Base-by-base conservation (phyloP, 2,329 filamentous ascomycete genomes). In the Aspergillus eucalypticola region DNA sequence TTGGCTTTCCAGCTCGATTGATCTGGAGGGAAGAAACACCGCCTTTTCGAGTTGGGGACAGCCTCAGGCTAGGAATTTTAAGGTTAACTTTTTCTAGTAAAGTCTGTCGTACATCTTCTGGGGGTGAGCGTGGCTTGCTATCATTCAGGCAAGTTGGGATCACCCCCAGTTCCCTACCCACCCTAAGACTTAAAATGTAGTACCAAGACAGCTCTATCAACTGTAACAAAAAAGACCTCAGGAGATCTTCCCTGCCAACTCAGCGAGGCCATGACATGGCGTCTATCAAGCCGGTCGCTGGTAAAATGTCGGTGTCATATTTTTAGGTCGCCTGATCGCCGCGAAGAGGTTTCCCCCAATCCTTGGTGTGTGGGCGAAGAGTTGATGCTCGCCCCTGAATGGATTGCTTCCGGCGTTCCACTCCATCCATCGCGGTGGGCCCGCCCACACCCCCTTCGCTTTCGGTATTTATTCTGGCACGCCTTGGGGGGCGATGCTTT, bases 271-370 rank as follows among this genome's bases (percentile, higher is more conserved):
- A 27, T 35, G 53, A 46, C 39, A 19, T 32, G 41, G 52, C 35
- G 23, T 42, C 25, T 15, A 32, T 55, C n/a, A 17, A 50, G 8
- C 27, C n/a, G 46, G 46, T 17, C 46, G 46, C 15, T 29, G 46
- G 15, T 17, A 27, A 50, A 50, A 50, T 32, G 46, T 50, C 46
- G 25, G 41, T 44, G 39, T 44, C 53, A 32, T 54, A 54, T 46
- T 55, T 55, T 55, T 55, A 55, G 53, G 53, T 55, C 53, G 53
- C 39, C 53, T 55, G 53, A 55, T 55, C 53, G 53, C 29, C 53
- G 39, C 53, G 53, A 42, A 46, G 53, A 55, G 53, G 53, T 32
- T 55, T 55, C 35, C 53, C 42, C 39, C 39, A 35, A 55, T 42
- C 39, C 42, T 23, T 44, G 19, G 53, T 29, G 42, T 46, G 29